Base-by-base conservation (phyloP, 75 land plant genomes). In the Pinus taeda region DNA sequence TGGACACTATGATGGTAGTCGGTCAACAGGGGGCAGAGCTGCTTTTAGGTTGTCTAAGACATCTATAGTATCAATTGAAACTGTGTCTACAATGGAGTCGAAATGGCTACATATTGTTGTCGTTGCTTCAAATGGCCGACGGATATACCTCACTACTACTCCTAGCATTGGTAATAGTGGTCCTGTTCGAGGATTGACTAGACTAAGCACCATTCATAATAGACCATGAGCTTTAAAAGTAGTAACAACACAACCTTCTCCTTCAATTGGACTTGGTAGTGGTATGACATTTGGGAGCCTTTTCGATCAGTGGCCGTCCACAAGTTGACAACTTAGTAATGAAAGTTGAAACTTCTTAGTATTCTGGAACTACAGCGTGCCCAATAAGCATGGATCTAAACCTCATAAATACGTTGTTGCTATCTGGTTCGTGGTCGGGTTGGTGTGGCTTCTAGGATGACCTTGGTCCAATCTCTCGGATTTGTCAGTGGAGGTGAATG, bases 111-210 rank as follows among this genome's bases (percentile, higher is more conserved):
- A 97, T 78, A 82, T 97, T 62, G 94, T 97, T 70, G 98, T 94
- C 71, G 88, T 92, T 80, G 82, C 91, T 66, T 97, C 99, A n/a
- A 98, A 97, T 86, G 99, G 99, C 9, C 90, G 94, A 42, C 91
- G 98, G 75, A 83, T 97, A 85, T 97, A 95, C 76, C 80, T 95
- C 57, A 84, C 98, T 20, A 95, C 99, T 36, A 58, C 90, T 64
- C 60, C 95, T 71, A 81, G 91, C 45, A 85, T 83, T 53, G 95
- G 93, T 59, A 87, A 77, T 57, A 81, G 74, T 82, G 79, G 86
- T 49, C 58, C 81, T 49, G 77, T 85, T 84, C 89, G 84, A 71
- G 88, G 85, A 39, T 70, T 90, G 13, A 64, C 79, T 59, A 87
- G 87, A 30, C 73, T 81, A 30, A 86, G 69, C 74, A 73, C 59